phyloP scores from a whole-genome alignment of 495 filamentous ascomycete genomes.

The Glonium stellatum region DNA sequence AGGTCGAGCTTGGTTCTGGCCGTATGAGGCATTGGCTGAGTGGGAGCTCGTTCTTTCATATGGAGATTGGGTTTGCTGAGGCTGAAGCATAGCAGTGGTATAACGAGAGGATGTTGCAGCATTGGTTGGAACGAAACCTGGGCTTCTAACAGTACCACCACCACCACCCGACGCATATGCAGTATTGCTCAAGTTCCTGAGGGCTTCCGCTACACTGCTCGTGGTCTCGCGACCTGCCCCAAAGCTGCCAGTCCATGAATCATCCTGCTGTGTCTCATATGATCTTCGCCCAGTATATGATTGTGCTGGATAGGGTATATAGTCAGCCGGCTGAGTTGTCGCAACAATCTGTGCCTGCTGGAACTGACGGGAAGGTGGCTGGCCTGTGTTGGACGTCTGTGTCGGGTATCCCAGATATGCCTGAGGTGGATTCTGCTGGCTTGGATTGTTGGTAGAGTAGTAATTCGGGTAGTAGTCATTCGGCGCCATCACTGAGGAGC shows the following conservation, averaged over 20 bases:
- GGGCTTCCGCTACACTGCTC: conserved; percentile 18
- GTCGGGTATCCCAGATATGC: neutral
- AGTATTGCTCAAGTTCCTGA: conserved; percentile 26
- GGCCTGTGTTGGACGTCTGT: neutral
- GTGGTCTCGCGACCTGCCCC: conserved; percentile 8
- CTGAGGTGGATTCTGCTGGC: neutral
- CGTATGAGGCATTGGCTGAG: conserved; percentile 5
- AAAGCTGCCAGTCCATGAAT: conserved; percentile 13
- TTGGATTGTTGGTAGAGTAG: neutral
- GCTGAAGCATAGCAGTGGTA: conserved; percentile 7
- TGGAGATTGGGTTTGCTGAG: conserved; percentile 6
- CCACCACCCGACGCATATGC: conserved; percentile 4
- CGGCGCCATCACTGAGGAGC: neutral
- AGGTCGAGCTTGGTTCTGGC: conserved; percentile 14
- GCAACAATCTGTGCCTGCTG: conserved; percentile 14
- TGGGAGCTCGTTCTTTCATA: conserved; percentile 4
- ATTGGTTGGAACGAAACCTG: conserved; percentile 15
- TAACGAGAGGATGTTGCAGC: conserved; percentile 12
- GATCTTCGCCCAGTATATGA: conserved; percentile 6
- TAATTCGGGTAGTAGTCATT: conserved; percentile 1
- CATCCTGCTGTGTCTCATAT: conserved; percentile 12
- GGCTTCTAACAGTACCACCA: neutral
- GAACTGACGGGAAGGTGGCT: conserved; percentile 11
- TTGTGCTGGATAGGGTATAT: conserved; percentile 12
- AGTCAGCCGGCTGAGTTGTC: conserved; percentile 20